Evolutionary conservation across 2,329 filamentous ascomycete genomes (phyloP).

Genomic region (Pseudopithomyces chartarum): DNA sequence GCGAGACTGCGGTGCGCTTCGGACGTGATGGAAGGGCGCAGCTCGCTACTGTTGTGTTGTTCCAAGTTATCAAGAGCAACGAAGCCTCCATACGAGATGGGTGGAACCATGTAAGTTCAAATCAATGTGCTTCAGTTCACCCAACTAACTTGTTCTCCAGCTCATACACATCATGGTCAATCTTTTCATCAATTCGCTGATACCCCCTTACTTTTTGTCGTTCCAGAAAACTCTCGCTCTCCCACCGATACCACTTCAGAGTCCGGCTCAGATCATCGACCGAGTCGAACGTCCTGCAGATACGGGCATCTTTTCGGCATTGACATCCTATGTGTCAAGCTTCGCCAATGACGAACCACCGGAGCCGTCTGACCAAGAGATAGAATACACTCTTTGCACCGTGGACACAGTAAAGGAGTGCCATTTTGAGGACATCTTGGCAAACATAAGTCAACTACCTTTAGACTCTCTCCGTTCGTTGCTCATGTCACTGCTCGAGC

Average conservation of each 20-base stretch:
- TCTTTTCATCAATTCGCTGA: conserved; percentile 92
- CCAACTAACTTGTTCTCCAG: conserved; percentile 55
- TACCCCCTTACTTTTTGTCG: conserved; percentile 76
- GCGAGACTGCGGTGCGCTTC: conserved; percentile 93
- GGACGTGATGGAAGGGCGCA: conserved; percentile 93
- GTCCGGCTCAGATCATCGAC: conserved; percentile 90
- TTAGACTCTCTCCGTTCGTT: conserved; percentile 63
- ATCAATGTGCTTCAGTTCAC: background rate
- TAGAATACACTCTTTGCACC: conserved; percentile 92
- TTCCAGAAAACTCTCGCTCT: conserved; percentile 71
- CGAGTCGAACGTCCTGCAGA: conserved; percentile 78
- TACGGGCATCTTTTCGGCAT: conserved; percentile 86
- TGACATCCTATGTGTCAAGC: conserved; percentile 97
- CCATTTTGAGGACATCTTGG: conserved; percentile 79
- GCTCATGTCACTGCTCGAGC: conserved; percentile 74
- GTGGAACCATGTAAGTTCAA: conserved; percentile 73
- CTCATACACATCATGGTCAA: conserved; percentile 93
- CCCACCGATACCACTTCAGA: conserved; percentile 84
- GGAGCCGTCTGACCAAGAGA: conserved; percentile 94
- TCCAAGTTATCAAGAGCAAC: conserved; percentile 85
- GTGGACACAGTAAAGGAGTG: conserved; percentile 94
- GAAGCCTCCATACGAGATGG: conserved; percentile 76
- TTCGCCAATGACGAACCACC: conserved; percentile 98
- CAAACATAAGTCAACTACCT: conserved; percentile 76
- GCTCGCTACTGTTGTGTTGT: conserved; percentile 91